Base-by-base conservation (phyloP, 768 basidiomycete species). In the Tubosaeta sp. region DNA sequence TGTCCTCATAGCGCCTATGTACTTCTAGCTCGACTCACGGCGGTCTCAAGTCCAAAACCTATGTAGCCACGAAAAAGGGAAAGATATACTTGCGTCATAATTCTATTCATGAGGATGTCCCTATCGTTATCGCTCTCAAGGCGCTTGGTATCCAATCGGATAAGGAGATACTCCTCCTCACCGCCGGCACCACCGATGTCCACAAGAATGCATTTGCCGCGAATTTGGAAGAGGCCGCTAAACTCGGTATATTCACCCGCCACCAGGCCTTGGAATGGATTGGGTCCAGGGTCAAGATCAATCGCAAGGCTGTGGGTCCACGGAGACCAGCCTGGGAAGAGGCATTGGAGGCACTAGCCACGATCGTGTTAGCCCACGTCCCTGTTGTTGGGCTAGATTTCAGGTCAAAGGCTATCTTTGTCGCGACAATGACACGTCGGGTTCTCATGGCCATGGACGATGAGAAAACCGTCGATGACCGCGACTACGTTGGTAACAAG, bases 401-500 rank as follows among this genome's bases (percentile, higher is more conserved):
- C 65, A 76, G 89, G 44, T 80, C 92, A 10, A 99, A 99, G 68
- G 94, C 93, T 18, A 89, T 98, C 57, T 98, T 97, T 65, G 89
- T 97, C 29, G 95, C 92, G 1, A 95, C 92, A 2, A 99, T 99
- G 96, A 94, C 92, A 1, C 79, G 95, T 16, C 78, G 96, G 41
- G 96, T 99, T 12, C 75, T 99, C 46, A 92, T 94, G 87, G 94
- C 94, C 16, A 88, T 97, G 83, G 83, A 93, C 51, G 93, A 98
- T 67, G 90, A 92, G 68, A 94, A 86, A 61, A 93, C 94, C 83
- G 94, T 96, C 10, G 96, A 99, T 60, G 96, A 99, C 70, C 80
- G 96, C 42, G 96, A 99, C 70, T 99, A 99, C 66, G 96, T 99
- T 51, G 96, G 96, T 43, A 99, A 99, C 71, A 99, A 99, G 70